Percentiles rank a stretch among this genome's conserved stretches.
Conservation (phyloP, 2,329 filamentous ascomycete species). For the Biscogniauxia sp. region DNA sequence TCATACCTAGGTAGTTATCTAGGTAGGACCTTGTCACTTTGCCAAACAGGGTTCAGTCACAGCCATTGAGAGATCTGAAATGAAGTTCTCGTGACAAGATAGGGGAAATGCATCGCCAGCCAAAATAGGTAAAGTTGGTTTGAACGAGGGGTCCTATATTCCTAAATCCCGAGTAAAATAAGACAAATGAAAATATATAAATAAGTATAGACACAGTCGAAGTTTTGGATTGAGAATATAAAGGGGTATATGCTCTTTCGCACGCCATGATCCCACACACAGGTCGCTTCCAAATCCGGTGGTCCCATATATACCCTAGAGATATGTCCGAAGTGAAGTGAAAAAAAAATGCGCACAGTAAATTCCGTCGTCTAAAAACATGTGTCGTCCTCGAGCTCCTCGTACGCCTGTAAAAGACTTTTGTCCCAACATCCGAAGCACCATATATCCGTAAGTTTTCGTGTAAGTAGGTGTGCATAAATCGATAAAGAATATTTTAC, state of each 20-base stretch:
- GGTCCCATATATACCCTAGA: conserved; percentile 2
- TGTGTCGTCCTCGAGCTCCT: neutral
- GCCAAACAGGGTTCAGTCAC: neutral
- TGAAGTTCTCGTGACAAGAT: neutral
- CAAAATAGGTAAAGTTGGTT: neutral
- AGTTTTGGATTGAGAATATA: neutral
- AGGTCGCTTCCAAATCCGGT: neutral
- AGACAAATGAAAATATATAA: neutral
- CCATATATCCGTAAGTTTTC: neutral
- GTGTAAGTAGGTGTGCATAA: neutral
- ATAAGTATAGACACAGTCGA: neutral
- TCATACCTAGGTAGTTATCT: neutral
- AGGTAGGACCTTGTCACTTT: neutral
- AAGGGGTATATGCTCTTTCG: conserved; percentile 4
- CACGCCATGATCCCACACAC: neutral
- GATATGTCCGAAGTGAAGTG: conserved; percentile 1
- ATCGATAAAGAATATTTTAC: neutral
- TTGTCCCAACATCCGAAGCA: neutral
- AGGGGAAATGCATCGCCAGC: neutral
- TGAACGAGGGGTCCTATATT: neutral
- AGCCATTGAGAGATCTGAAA: neutral
- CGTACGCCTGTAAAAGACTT: neutral
- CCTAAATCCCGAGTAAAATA: neutral
- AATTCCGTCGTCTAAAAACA: neutral
- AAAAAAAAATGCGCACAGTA: neutral